Percentiles rank a stretch among this genome's conserved stretches.
phyloP scores from a whole-genome alignment of 1,284 basidiomycete genomes.

The Phellopilus nigrolimitatus region DNA sequence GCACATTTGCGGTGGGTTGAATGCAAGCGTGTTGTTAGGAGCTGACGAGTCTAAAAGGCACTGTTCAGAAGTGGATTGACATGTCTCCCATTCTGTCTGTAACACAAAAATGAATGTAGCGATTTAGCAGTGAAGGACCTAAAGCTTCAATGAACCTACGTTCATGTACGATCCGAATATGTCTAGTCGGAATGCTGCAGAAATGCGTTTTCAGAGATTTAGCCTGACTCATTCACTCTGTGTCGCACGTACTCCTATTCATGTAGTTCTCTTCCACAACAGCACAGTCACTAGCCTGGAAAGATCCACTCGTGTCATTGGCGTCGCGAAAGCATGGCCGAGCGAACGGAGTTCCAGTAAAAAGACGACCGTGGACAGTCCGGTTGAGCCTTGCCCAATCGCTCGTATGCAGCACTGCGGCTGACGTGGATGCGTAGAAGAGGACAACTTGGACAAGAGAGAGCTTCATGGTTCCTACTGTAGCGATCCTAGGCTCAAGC shows the following conservation, averaged over 20 bases:
- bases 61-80: not conserved
- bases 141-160: not conserved
- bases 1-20: not conserved
- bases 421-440: not conserved
- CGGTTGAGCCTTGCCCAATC: not conserved
- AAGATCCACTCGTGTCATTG: not conserved
- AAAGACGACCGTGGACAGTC: not conserved
- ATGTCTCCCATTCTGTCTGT: constrained; percentile 8
- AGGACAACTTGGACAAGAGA: not conserved
- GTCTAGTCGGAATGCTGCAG: not conserved
- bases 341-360: not conserved
- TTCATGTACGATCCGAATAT: constrained; percentile 5
- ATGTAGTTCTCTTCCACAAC: constrained; percentile 2
- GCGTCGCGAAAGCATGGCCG: not conserved
- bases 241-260: not conserved
- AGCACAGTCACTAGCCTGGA: not conserved
- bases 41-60: not conserved
- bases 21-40: not conserved
- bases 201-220: not conserved
- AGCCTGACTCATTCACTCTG: not conserved
- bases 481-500: too few species aligned
- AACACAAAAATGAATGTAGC: too few species aligned
- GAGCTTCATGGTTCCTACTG: too few species aligned
- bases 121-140: not conserved
- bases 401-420: not conserved